Base-by-base conservation (phyloP, 768 basidiomycete genomes). In the Agrocybe praecox region DNA sequence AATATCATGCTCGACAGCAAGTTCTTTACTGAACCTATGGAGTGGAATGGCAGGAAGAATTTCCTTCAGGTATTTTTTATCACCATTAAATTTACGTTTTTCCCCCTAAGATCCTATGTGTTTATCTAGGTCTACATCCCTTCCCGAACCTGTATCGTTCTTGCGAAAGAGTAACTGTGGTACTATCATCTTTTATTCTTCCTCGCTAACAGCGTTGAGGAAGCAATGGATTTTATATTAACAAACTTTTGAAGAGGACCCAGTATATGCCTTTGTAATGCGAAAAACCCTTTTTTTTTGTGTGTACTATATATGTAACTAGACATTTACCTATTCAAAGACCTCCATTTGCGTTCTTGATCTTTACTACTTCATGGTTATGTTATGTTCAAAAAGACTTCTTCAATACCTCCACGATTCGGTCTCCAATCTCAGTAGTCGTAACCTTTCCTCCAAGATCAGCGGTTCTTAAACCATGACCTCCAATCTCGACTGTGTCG, bases 21-120 rank as follows among this genome's bases (percentile, higher is more conserved):
- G 65, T 94, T 85, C 73, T 78, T 86, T 66, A 98, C 97, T 17
- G 92, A 89, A 21, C 85, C 91, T 1, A 71, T 92, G 79, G 88
- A 88, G 64, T 98, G 96, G 96, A 94, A 96, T 67, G 83, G 81
- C n/a, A 82, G 96, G 67, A 90, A 86, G 72, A 98, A 98, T 69
- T 97, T 82, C 79, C 62, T 90, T 52, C 91, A 96, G 81, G 94
- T 92, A 62, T 57, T 79, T 59, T 14, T 19, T 46, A 47, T 49
- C 17, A n/a, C 15, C 33, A 53, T 21, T 14, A 2, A 8, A 26
- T 21, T n/a, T 18, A 19, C 8, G 2, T 14, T 9, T 2, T 48
- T 6, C n/a, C n/a, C n/a, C n/a, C n/a, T n/a, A n/a, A n/a, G n/a
- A 19, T 17, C 42, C 9, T 19, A 40, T 7, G 2, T n/a, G n/a